These are phyloP conservation scores for Beta lomatogona DNA, from an alignment of 179 eudicot species.

Conservation along the genomic window DNA sequence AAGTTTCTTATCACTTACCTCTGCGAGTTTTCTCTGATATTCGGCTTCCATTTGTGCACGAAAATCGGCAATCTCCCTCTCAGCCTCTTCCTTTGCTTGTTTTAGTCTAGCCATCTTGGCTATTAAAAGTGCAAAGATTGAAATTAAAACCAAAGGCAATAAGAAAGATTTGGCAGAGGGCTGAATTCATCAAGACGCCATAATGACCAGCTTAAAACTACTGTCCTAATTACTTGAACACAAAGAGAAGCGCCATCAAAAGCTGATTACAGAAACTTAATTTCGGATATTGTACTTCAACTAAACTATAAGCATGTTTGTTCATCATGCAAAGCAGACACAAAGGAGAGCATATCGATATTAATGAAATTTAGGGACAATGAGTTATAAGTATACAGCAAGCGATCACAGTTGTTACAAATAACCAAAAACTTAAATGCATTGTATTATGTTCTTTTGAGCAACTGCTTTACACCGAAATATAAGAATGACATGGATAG, in stretches of 20 bases:
- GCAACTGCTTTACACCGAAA: neutral
- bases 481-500: neutral
- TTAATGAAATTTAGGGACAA: neutral
- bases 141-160: neutral
- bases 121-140: constrained; percentile 21
- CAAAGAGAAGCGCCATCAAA: too few species aligned
- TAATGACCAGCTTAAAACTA: neutral
- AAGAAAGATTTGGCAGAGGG: neutral
- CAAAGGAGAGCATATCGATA: neutral
- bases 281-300: neutral
- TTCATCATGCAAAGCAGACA: neutral
- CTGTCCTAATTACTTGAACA: neutral
- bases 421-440: neutral
- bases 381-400: neutral
- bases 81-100: constrained; percentile 97
- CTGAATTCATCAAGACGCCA: neutral
- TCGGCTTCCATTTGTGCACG: constrained; percentile 89
- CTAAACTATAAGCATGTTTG: neutral
- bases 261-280: neutral
- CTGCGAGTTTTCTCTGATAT: constrained; percentile 71
- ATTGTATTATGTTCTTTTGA: neutral
- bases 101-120: constrained; percentile 87
- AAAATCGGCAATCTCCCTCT: constrained; percentile 81
- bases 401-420: too few species aligned
- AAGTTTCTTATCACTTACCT: constrained; percentile 47